Conservation (phyloP, 768 basidiomycete species). For the Mycena rosella region DNA sequence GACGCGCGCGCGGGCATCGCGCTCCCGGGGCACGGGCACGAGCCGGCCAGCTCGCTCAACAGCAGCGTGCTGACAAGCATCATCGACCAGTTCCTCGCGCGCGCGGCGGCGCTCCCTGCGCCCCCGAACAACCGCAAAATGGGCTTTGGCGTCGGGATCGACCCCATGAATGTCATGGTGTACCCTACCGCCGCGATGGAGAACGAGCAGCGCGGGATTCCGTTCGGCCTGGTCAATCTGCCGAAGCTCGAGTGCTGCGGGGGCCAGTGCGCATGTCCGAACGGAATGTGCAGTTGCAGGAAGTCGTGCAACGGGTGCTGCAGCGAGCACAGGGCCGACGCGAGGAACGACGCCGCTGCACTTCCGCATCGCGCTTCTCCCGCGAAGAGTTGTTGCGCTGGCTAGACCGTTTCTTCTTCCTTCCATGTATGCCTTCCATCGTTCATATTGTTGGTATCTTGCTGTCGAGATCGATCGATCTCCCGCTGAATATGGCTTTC, state of each 20-base stretch:
- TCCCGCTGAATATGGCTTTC: background rate
- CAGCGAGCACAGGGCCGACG: constrained; percentile 45
- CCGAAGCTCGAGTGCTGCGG: constrained; percentile 80
- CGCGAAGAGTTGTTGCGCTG: constrained; percentile 30
- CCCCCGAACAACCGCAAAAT: constrained; percentile 61
- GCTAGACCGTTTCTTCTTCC: constrained; percentile 9
- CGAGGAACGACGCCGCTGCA: background rate
- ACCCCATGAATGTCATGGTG: constrained; percentile 65
- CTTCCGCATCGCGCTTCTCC: constrained; percentile 13
- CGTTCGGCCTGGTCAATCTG: constrained; percentile 65
- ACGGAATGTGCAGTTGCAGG: constrained; percentile 68
- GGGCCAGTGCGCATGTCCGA: constrained; percentile 70
- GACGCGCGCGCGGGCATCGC: constrained; percentile 62
- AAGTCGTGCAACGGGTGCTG: constrained; percentile 69
- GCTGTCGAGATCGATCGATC: constrained; percentile 11
- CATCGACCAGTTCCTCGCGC: constrained; percentile 75
- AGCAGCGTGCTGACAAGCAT: constrained; percentile 42
- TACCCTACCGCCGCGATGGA: constrained; percentile 55
- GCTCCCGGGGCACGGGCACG: constrained; percentile 49
- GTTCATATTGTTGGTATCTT: constrained; percentile 16
- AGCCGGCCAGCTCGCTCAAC: background rate
- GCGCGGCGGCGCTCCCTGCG: constrained; percentile 76
- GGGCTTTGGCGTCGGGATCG: constrained; percentile 53
- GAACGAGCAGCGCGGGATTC: constrained; percentile 53
- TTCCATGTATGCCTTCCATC: constrained; percentile 15